A percentile compares a stretch with the other conserved stretches of the same genome.
phyloP scores from a whole-genome alignment of 2,329 filamentous ascomycete genomes.

The Sporothrix protearum region DNA sequence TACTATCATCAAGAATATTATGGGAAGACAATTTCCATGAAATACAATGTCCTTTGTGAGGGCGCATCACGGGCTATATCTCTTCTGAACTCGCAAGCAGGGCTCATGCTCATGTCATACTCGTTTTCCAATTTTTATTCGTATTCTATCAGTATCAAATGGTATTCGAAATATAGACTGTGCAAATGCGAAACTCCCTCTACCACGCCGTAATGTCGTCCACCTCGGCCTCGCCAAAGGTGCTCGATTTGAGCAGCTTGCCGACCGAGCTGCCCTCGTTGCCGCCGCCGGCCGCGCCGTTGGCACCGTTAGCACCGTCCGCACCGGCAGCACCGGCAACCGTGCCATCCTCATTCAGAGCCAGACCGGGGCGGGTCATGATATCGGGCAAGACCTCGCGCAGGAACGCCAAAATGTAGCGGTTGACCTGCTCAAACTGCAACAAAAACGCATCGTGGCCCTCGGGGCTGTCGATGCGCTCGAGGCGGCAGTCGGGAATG shows the following conservation, averaged over 20 bases:
- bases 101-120: neutral
- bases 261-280: slow-evolving; percentile 51
- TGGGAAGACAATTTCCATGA: no score
- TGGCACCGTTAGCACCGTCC: neutral
- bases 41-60: no score
- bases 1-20: neutral
- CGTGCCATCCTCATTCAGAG: neutral
- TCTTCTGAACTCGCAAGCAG: neutral
- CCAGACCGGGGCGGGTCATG: slow-evolving; percentile 55
- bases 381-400: slow-evolving; percentile 80
- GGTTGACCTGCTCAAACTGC: slow-evolving; percentile 96
- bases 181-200: neutral
- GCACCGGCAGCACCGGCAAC: neutral
- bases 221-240: slow-evolving; percentile 92
- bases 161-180: neutral
- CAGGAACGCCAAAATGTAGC: slow-evolving; percentile 79
- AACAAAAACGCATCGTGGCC: slow-evolving; percentile 95
- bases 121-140: slow-evolving; percentile 10
- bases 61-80: neutral
- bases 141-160: slow-evolving; percentile 3
- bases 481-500: slow-evolving; percentile 72
- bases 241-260: slow-evolving; percentile 76
- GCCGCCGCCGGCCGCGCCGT: slow-evolving; percentile 43
- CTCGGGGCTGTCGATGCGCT: slow-evolving; percentile 88
- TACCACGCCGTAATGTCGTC: slow-evolving; percentile 95